Evolutionary conservation across 192 early-diverging fungal species (phyloP).

Genomic region (Coemansia sp.): DNA sequence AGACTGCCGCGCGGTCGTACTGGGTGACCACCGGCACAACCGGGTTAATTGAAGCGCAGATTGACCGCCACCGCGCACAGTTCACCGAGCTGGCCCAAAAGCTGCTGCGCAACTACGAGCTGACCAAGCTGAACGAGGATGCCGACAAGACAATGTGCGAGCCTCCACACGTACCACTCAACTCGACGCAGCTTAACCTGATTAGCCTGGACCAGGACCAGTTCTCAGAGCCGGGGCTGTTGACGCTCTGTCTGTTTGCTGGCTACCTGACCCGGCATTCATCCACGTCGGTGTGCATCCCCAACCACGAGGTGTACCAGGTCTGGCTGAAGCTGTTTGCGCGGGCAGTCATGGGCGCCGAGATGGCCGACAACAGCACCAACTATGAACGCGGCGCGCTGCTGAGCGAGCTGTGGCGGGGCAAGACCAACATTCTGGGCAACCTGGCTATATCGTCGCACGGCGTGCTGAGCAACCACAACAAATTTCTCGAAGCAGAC

Average conservation of each 20-base stretch:
- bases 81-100: slow-evolving; percentile 7
- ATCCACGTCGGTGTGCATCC: slow-evolving; percentile 22
- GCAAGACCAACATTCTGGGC: slow-evolving; percentile 18
- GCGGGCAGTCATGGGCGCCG: slow-evolving; percentile 13
- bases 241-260: slow-evolving; percentile 10
- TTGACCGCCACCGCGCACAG: slow-evolving; percentile 15
- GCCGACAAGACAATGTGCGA: not conserved
- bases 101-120: slow-evolving; percentile 12
- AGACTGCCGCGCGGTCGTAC: slow-evolving; percentile 12
- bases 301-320: slow-evolving; percentile 26
- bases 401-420: slow-evolving; percentile 18
- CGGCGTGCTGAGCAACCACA: slow-evolving; percentile 39
- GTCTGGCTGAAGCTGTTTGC: slow-evolving; percentile 22
- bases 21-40: slow-evolving; percentile 30
- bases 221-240: slow-evolving; percentile 20
- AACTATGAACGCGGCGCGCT: slow-evolving; percentile 18
- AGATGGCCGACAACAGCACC: slow-evolving; percentile 11
- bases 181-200: slow-evolving; percentile 6
- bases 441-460: slow-evolving; percentile 22
- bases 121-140: not conserved
- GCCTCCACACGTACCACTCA: not conserved
- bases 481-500: slow-evolving; percentile 23
- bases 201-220: slow-evolving; percentile 11
- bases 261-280: slow-evolving; percentile 10
- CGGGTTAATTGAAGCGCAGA: slow-evolving; percentile 14